Evolutionary conservation across 2,329 filamentous ascomycete genomes (phyloP), one percentile per base, ranked within the genome.

Genomic region (Aspergillus sp.): DNA sequence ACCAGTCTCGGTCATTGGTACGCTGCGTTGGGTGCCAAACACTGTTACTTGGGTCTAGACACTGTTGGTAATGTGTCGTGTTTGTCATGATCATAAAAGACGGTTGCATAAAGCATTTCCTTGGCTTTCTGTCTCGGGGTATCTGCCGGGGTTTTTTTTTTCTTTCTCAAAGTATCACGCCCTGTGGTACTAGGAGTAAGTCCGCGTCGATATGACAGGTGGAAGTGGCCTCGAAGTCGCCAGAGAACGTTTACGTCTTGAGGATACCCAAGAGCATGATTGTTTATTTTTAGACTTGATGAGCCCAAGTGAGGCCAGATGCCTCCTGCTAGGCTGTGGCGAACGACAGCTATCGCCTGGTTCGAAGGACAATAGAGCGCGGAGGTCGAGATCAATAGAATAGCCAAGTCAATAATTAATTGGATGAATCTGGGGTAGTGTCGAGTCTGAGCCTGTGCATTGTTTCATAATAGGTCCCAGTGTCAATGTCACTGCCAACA

Each of bases 251-350:
- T 36, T 54, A 36, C 36, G 21, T 36, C 49, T 50, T 45, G 23
- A 55, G 41, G 54, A 62, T 62, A 62, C 57, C 60, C 54, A 32
- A 49, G 60, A 41, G 49, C 25, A 57, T 25, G 41, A 55, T 15
- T 28, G 17, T 19, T 43, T 60, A 62, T 62, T 62, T 50, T 57
- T 62, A 62, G 60, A 57, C 52, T 21, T 50, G 54, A 55, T 60
- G 53, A 57, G 49, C 45, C 28, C 39, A 48, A 50, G 49, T 3
- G 38, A 45, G 32, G 58, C 38, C 47, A 60, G 53, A 19, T 55
- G 32, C 19, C 19, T 45, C 19, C 17, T 52, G 12, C 36, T 49
- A 23, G 45, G 45, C 23, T 49, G 45, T 49, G 23, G 23, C 45
- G 15, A 49, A 49, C 21, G 12, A 10, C 45, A 48, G 23, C 17